phyloP scores from a whole-genome alignment of 495 filamentous ascomycete genomes.

The Tirmania nivea region DNA sequence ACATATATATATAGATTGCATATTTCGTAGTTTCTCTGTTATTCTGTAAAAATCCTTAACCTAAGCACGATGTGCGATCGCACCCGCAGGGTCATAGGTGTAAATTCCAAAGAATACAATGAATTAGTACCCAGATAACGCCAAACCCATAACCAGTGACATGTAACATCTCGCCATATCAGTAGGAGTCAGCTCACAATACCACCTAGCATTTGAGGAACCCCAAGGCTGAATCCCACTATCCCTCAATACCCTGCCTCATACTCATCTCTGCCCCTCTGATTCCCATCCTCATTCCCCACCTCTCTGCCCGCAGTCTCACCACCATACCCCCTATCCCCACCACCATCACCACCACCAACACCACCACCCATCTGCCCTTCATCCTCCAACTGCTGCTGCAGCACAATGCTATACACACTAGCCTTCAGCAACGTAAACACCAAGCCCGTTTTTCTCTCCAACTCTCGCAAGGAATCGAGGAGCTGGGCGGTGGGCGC shows the following conservation, averaged over 20 bases:
- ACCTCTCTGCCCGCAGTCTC: slow-evolving; percentile 16
- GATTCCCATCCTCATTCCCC: slow-evolving; percentile 22
- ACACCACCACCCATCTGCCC: slow-evolving; percentile 7
- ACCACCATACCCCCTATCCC: slow-evolving; percentile 22
- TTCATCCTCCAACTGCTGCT: slow-evolving; percentile 44
- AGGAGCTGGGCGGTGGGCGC: slow-evolving; percentile 48
- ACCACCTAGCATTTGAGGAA: too few species aligned
- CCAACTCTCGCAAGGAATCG: slow-evolving; percentile 67
- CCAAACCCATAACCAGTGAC: too few species aligned
- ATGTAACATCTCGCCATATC: too few species aligned
- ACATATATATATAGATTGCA: too few species aligned
- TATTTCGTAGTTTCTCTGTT: too few species aligned
- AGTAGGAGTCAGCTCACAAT: too few species aligned
- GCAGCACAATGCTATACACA: slow-evolving; percentile 92
- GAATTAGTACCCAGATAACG: too few species aligned
- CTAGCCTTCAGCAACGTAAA: slow-evolving; percentile 93
- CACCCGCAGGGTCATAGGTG: too few species aligned
- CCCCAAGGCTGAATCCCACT: too few species aligned
- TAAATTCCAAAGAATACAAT: too few species aligned
- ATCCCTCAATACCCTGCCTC: background rate
- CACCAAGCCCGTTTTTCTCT: slow-evolving; percentile 82
- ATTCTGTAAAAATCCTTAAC: too few species aligned
- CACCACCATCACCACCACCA: slow-evolving; percentile 15
- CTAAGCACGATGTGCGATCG: too few species aligned
- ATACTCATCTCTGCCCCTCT: slow-evolving; percentile 6